Percentiles rank a stretch among this genome's conserved stretches.
phyloP scores from a whole-genome alignment of 495 filamentous ascomycete species.

The Platismatia glauca region DNA sequence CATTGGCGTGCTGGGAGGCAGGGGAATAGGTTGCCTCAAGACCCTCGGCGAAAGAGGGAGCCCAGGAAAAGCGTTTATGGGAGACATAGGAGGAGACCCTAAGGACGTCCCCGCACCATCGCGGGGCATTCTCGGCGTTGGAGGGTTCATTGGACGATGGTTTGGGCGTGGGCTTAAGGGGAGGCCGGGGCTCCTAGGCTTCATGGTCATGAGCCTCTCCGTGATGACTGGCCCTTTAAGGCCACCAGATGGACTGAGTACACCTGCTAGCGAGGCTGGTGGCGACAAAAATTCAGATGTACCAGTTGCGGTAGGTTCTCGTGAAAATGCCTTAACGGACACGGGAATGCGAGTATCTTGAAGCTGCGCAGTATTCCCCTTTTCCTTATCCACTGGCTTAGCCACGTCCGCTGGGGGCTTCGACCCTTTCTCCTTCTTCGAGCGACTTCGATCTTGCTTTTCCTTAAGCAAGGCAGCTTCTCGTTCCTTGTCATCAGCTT shows the following conservation, averaged over 20 bases:
- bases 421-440: conserved; percentile 50
- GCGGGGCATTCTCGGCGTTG: conserved; percentile 55
- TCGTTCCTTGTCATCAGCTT: conserved; percentile 76
- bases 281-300: conserved; percentile 20
- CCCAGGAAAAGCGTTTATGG: conserved; percentile 46
- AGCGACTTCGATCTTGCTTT: conserved; percentile 53
- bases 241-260: conserved; percentile 30
- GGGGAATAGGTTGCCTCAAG: conserved; percentile 54
- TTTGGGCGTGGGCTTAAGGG: conserved; percentile 85
- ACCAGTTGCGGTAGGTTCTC: conserved; percentile 13
- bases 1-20: conserved; percentile 54
- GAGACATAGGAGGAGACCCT: conserved; percentile 59
- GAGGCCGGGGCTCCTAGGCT: conserved; percentile 75
- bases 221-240: conserved; percentile 23
- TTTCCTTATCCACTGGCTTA: conserved; percentile 6
- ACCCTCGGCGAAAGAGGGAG: conserved; percentile 66
- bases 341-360: conserved; percentile 11
- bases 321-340: conserved; percentile 19
- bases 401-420: conserved; percentile 27
- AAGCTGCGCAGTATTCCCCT: neutral
- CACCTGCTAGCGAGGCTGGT: conserved; percentile 32
- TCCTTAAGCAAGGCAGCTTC: conserved; percentile 57
- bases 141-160: conserved; percentile 61
- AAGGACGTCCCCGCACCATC: conserved; percentile 37
- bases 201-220: conserved; percentile 37